A percentile compares a stretch with the other conserved stretches of the same genome.
phyloP scores from a whole-genome alignment of 1,139 yeast species.

The Schwanniomyces etchellsii region DNA sequence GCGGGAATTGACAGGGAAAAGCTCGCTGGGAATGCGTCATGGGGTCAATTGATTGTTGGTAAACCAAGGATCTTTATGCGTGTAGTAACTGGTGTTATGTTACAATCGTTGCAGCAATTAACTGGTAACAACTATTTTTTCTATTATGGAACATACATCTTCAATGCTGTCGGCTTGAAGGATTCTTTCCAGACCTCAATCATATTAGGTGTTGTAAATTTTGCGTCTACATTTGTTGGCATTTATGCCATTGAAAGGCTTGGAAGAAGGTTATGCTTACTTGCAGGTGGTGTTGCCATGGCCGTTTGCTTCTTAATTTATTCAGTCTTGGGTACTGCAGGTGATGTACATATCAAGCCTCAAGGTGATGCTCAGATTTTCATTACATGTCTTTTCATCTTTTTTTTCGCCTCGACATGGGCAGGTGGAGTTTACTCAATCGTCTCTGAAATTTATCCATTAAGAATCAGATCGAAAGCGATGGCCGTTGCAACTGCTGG shows the following conservation, averaged over 20 bases:
- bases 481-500: slow-evolving; percentile 71
- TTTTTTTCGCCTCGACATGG: slow-evolving; percentile 82
- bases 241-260: slow-evolving; percentile 59
- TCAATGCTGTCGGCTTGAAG: slow-evolving; percentile 65
- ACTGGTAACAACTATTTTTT: slow-evolving; percentile 80
- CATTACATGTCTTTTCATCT: slow-evolving; percentile 70
- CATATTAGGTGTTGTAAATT: slow-evolving; percentile 71
- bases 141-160: slow-evolving; percentile 75
- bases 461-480: slow-evolving; percentile 74
- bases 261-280: slow-evolving; percentile 66
- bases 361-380: slow-evolving; percentile 73
- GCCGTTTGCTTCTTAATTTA: slow-evolving; percentile 52
- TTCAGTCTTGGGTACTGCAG: slow-evolving; percentile 54
- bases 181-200: slow-evolving; percentile 75
- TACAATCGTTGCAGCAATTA: slow-evolving; percentile 70
- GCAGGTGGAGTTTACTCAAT: slow-evolving; percentile 79
- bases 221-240: slow-evolving; percentile 65
- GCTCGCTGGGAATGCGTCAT: slow-evolving; percentile 59
- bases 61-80: slow-evolving; percentile 60
- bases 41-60: slow-evolving; percentile 63
- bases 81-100: slow-evolving; percentile 53
- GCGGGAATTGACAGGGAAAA: slow-evolving; percentile 62
- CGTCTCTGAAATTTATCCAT: slow-evolving; percentile 72
- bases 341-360: slow-evolving; percentile 24
- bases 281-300: slow-evolving; percentile 46